These are phyloP conservation scores for Yamadazyma kitorensis DNA, from an alignment of 805 yeast genomes.

Conservation along the genomic window DNA sequence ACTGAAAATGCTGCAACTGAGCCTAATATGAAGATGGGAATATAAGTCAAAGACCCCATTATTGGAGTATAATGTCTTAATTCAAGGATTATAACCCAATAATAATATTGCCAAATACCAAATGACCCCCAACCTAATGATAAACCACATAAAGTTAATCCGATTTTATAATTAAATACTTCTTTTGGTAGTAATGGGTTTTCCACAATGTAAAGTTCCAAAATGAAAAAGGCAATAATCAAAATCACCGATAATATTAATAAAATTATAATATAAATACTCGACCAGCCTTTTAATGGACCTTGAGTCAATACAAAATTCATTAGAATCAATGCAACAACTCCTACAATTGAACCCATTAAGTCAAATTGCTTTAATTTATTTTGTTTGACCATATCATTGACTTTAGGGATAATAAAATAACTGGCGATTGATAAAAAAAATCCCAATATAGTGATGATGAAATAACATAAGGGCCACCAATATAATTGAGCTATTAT, in stretches of 20 bases:
- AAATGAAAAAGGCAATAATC: conserved; percentile 40
- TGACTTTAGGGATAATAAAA: conserved; percentile 7
- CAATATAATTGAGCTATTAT: conserved; percentile 42
- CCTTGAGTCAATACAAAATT: conserved; percentile 77
- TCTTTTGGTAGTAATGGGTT: conserved; percentile 56
- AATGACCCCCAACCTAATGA: conserved; percentile 76
- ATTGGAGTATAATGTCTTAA: conserved; percentile 45
- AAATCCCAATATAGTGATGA: conserved; percentile 39
- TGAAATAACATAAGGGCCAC: conserved; percentile 65
- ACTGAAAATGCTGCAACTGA: conserved; percentile 52
- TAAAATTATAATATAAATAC: conserved; percentile 55
- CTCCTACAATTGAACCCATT: conserved; percentile 46
- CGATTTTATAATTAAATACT: conserved; percentile 43
- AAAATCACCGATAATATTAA: conserved; percentile 49
- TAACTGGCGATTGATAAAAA: conserved; percentile 12
- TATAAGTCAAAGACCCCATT: conserved; percentile 36
- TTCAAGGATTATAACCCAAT: conserved; percentile 49
- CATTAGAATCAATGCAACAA: conserved; percentile 57
- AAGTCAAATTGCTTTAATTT: conserved; percentile 17
- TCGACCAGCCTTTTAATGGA: conserved; percentile 66
- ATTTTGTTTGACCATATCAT: conserved; percentile 7
- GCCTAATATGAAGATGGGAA: conserved; percentile 53
- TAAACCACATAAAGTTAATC: conserved; percentile 48
- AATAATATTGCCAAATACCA: conserved; percentile 70
- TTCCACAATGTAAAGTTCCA: conserved; percentile 44